Base-by-base conservation (phyloP, 257 asterid genomes). In the Phtheirospermum japonicum region DNA sequence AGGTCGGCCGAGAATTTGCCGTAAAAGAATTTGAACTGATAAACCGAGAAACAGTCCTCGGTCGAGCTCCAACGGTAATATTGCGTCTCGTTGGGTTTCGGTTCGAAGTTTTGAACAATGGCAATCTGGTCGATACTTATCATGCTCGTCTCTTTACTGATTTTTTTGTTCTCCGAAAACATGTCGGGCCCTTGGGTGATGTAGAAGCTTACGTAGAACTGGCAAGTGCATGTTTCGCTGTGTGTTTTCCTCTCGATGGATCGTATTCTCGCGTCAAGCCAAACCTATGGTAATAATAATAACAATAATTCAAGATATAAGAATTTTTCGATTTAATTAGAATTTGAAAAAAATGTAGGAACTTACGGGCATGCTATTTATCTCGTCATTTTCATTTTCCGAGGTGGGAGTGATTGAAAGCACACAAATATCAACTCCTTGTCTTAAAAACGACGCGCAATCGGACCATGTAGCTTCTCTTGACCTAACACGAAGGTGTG, bases 181-280 rank as follows among this genome's bases (percentile, higher is more conserved):
- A 80, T 84, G 61, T 74, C 79, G 7, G 92, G 80, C 32, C 89
- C 97, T 75, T 93, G 94, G 23, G 79, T 82, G 17, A 79, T 17
- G 61, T 85, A 93, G 66, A 72, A 75, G 67, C 97, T 93, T 28
- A 89, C 76, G 14, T 82, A 65, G 76, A 93, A 93, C 52, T 77
- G 55, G 75, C 99, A 93, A 26, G 66, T 45, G 73, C 99, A 93
- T 17, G 59, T 57, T 13, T n/a, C 13, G 0, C 77, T 87, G 59
- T 93, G 97, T 13, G 87, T 91, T 69, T 79, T 89, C 75, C 95
- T 86, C 80, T 87, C 88, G 7, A 89, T 75, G 2, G 97, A 93
- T 75, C 96, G 71, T 69, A 93, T 82, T 74, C 71, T 85, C 8
- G 88, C 96, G 74, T 93, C 99, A 56, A 74, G 60, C 96, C 91